Evolutionary conservation across 1,284 basidiomycete species (phyloP), one percentile per base, ranked within the genome.

Genomic region (Cutaneotrichosporon dermatis): DNA sequence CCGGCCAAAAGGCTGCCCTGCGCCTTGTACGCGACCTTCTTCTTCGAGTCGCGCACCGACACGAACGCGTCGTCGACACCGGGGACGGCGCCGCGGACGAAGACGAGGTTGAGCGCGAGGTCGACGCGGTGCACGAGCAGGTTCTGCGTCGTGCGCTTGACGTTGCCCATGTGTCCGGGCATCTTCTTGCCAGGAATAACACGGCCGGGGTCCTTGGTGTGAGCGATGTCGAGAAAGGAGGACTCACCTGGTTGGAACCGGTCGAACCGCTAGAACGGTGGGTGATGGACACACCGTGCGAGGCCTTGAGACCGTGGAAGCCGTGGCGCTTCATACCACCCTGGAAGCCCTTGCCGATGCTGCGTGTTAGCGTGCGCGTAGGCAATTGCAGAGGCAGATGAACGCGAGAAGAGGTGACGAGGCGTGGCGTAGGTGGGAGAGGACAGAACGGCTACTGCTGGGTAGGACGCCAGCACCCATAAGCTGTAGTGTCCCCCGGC

Each of bases 141-240:
- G 75, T 97, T 99, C 75, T 95, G 92, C 10, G 85, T 83, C 9
- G 94, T 98, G 13, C 85, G 85, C 48, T 88, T 87, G 66, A 85
- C 82, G 60, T 86, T 88, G 57, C 96, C 96, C 83, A 97, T 88
- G 50, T 88, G 87, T 50, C 95, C 96, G 8, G 95, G 87, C 95
- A 98, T 99, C 82, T 97, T 98, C 80, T 94, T 97, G 45, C 95
- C 95, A 13, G 94, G 94, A 81, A 90, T 92, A 12, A 97, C 84
- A 74, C 93, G 86, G 55, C 93, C 94, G 41, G 94, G 94, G 72
- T 96, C 92, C 90, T 94, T 68, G 11, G 10, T 44, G 59, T 51
- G 11, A 51, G 50, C 15, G 39, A 36, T 40, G n/a, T 7, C 39
- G 4, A 11, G 25, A 3, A 3, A 25, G 25, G 25, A 25, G 25